phyloP scores from a whole-genome alignment of 352 stramenopile genomes.

The Plasmopara muralis region DNA sequence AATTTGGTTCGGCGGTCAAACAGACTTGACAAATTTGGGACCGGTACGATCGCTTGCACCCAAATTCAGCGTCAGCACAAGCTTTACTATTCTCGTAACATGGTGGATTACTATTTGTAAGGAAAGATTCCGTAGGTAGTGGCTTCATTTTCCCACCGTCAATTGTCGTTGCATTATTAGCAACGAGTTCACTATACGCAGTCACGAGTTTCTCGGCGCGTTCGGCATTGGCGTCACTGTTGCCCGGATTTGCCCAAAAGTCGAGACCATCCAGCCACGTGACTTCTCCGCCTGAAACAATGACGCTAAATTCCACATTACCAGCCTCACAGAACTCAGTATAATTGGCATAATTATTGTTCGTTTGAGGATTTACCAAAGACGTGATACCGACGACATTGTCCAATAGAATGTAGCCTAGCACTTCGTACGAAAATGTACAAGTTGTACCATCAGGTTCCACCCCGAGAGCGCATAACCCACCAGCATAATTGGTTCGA shows the following conservation, averaged over 20 bases:
- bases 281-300: slow-evolving; percentile 19
- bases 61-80: slow-evolving; percentile 37
- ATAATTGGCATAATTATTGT: slow-evolving; percentile 37
- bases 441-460: slow-evolving; percentile 54
- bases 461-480: slow-evolving; percentile 38
- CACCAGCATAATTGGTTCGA: slow-evolving; percentile 30
- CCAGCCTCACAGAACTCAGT: slow-evolving; percentile 50
- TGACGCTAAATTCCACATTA: slow-evolving; percentile 43
- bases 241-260: slow-evolving; percentile 57
- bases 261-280: slow-evolving; percentile 37
- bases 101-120: slow-evolving; percentile 40
- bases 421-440: slow-evolving; percentile 56
- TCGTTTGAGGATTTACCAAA: slow-evolving; percentile 40
- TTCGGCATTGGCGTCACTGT: slow-evolving; percentile 36
- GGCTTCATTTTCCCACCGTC: slow-evolving; percentile 42
- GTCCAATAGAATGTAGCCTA: slow-evolving; percentile 55
- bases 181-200: slow-evolving; percentile 34
- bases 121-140: slow-evolving; percentile 30
- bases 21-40: slow-evolving; percentile 62
- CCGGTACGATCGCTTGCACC: slow-evolving; percentile 47
- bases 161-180: slow-evolving; percentile 19
- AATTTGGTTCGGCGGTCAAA: slow-evolving; percentile 15
- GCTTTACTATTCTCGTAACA: slow-evolving; percentile 55
- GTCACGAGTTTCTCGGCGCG: slow-evolving; percentile 40
- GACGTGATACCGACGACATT: slow-evolving; percentile 67